Percentiles rank a stretch among this genome's conserved stretches.
These are phyloP conservation scores for Pichia insulana DNA, from an alignment of 805 yeast species.

Conservation along the genomic window DNA sequence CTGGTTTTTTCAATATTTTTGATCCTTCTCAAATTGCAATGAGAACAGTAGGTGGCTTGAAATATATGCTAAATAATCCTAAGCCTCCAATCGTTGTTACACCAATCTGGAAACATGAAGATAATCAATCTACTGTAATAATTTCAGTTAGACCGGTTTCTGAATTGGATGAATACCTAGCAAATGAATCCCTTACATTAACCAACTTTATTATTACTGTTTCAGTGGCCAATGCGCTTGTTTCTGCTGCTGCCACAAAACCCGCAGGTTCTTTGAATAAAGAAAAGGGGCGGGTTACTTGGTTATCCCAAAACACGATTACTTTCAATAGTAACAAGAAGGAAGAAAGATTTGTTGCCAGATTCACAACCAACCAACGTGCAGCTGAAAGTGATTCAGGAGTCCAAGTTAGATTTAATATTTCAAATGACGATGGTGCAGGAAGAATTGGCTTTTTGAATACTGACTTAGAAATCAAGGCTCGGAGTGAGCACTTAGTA, in stretches of 20 bases:
- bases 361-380: conserved; percentile 67
- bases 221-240: conserved; percentile 51
- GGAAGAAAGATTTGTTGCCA: conserved; percentile 72
- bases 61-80: conserved; percentile 51
- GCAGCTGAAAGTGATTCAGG: conserved; percentile 73
- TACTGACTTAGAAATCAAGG: conserved; percentile 29
- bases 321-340: conserved; percentile 25
- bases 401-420: conserved; percentile 57
- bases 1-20: conserved; percentile 30
- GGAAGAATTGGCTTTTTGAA: conserved; percentile 34
- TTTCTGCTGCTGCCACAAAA: conserved; percentile 72
- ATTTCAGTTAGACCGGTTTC: conserved; percentile 56
- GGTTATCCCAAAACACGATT: conserved; percentile 52
- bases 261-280: conserved; percentile 89
- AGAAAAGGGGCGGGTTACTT: conserved; percentile 77
- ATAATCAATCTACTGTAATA: conserved; percentile 77
- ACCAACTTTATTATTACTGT: conserved; percentile 57
- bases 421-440: conserved; percentile 36
- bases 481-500: conserved; percentile 18
- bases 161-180: conserved; percentile 29
- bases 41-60: conserved; percentile 72
- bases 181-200: conserved; percentile 32
- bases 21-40: conserved; percentile 45
- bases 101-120: conserved; percentile 88
- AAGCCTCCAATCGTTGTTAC: conserved; percentile 60